phyloP scores from a whole-genome alignment of 2,329 filamentous ascomycete species.

The Colletotrichum sp. region DNA sequence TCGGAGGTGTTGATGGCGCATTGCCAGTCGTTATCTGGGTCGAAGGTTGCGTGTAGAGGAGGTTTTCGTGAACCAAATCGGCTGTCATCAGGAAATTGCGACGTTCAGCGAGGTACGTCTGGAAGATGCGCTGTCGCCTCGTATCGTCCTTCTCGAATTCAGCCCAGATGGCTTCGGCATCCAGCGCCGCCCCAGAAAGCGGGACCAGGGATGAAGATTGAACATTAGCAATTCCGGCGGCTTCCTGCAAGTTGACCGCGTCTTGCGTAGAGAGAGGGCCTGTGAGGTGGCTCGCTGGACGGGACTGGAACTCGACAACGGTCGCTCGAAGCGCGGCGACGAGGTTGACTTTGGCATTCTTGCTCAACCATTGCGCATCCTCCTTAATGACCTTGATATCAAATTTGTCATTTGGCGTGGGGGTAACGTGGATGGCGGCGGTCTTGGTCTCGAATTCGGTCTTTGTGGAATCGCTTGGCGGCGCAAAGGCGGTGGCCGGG shows the following conservation, averaged over 20 bases:
- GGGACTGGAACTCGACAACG: slow-evolving; percentile 82
- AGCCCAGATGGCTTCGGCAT: slow-evolving; percentile 59
- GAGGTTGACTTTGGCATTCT: slow-evolving; percentile 79
- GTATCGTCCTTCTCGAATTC: slow-evolving; percentile 68
- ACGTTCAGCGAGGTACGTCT: slow-evolving; percentile 75
- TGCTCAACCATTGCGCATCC: slow-evolving; percentile 86
- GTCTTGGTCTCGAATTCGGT: slow-evolving; percentile 83
- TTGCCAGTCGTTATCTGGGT: slow-evolving; percentile 10
- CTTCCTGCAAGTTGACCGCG: slow-evolving; percentile 75
- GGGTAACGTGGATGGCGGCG: slow-evolving; percentile 82
- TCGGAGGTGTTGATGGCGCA: neutral
- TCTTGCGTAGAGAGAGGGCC: slow-evolving; percentile 80
- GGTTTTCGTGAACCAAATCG: slow-evolving; percentile 59
- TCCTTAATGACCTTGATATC: slow-evolving; percentile 82
- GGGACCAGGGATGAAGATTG: slow-evolving; percentile 63
- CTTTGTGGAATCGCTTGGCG: slow-evolving; percentile 67
- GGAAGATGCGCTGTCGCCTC: slow-evolving; percentile 71
- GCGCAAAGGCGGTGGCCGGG: slow-evolving; percentile 71
- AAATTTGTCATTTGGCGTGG: slow-evolving; percentile 69
- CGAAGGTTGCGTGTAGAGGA: slow-evolving; percentile 43
- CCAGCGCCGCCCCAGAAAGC: slow-evolving; percentile 53
- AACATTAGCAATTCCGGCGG: slow-evolving; percentile 68
- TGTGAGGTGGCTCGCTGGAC: slow-evolving; percentile 74
- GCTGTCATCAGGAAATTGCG: slow-evolving; percentile 70
- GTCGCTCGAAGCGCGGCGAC: slow-evolving; percentile 81